phyloP scores from a whole-genome alignment of 2,329 filamentous ascomycete species.

The Pyricularia sp. region DNA sequence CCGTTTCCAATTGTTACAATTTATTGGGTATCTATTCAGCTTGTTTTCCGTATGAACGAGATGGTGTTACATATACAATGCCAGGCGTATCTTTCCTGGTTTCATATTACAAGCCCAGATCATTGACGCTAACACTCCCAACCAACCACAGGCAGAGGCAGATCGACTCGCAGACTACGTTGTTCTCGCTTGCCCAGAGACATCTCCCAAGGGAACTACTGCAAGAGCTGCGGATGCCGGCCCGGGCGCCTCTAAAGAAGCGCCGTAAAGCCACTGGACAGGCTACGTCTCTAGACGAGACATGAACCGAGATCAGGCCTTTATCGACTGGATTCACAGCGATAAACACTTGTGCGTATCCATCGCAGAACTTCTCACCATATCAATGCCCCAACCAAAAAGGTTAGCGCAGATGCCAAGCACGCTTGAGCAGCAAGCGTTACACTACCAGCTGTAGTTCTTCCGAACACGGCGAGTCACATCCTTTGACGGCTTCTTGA shows the following conservation, averaged over 20 bases:
- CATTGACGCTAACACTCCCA: slow-evolving; percentile 15
- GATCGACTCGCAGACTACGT: slow-evolving; percentile 59
- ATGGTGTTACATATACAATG: background rate
- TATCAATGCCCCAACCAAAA: background rate
- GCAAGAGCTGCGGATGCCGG: slow-evolving; percentile 69
- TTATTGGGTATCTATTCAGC: slow-evolving; percentile 9
- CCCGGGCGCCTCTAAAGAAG: slow-evolving; percentile 41
- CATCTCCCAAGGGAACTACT: slow-evolving; percentile 74
- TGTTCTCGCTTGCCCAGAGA: slow-evolving; percentile 78
- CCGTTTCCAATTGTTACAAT: slow-evolving; percentile 14
- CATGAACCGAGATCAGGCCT: slow-evolving; percentile 18
- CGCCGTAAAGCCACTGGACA: slow-evolving; percentile 21
- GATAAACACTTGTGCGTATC: background rate
- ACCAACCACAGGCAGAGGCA: slow-evolving; percentile 59
- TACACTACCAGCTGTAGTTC: slow-evolving; percentile 61
- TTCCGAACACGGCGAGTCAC: slow-evolving; percentile 65
- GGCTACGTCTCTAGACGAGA: slow-evolving; percentile 29
- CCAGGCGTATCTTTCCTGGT: background rate
- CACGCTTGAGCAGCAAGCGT: background rate
- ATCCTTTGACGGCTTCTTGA: slow-evolving; percentile 75
- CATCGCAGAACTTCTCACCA: background rate
- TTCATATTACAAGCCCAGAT: slow-evolving; percentile 17
- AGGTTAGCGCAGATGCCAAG: background rate
- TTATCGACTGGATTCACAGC: background rate
- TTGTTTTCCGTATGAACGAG: slow-evolving; percentile 6